Base-by-base conservation (phyloP, 805 yeast genomes). In the Ogataea neopini region DNA sequence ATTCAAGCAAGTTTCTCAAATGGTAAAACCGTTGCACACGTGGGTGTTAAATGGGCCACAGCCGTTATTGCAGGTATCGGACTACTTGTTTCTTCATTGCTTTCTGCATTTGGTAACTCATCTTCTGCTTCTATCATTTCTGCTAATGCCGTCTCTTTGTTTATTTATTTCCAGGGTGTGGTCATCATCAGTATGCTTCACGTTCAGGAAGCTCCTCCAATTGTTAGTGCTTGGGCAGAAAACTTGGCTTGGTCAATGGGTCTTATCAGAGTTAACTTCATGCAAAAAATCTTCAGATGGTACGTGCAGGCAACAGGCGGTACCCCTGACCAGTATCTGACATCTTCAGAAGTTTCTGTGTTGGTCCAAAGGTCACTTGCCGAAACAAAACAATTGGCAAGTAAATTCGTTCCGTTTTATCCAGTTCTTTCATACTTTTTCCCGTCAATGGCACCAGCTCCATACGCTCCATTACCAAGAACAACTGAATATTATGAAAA, bases 201-300 rank as follows among this genome's bases (percentile, higher is more conserved):
- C 52, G 96, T 89, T 40, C 88, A 84, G 59, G 74, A 85, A 48
- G 84, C 88, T 4, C 97, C 97, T 7, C 97, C 97, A 14, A 88
- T 91, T 60, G 97, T 96, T 7, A 77, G 86, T 10, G 83, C 96
- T 8, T 91, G 97, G 97, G 74, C 90, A 6, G 95, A 88, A 66
- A 90, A 91, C 62, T 73, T 91, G 60, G 90, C 89, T 23, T 91
- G 97, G 97, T 88, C 96, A 1, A 87, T 91, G 86, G 97, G 97
- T 2, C 74, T 91, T 50, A 88, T 91, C 57, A 74, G 84, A 63
- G 78, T 86, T 34, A 59, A 62, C 2, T 91, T 90, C 63, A 87
- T 91, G 96, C 96, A 91, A 68, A 71, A 80, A 50, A 83, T 87
- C 52, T 84, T 87, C 66, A 73, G 92, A 58, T 87, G 95, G 95